Conservation (phyloP, 257 asterid species). For the Rauvolfia tetraphylla region DNA sequence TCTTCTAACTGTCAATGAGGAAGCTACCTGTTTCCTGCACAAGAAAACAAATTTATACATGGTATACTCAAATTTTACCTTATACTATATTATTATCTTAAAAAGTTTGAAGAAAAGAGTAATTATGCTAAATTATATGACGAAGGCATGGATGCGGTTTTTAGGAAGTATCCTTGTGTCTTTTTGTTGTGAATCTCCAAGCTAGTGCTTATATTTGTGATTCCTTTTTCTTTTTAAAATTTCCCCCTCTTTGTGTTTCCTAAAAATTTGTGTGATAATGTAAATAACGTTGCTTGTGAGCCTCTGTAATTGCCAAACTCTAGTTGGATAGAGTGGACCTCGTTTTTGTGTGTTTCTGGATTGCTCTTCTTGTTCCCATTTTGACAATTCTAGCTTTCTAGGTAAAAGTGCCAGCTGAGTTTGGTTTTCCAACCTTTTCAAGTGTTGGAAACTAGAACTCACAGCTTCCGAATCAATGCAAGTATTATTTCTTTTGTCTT, state of each 20-base stretch:
- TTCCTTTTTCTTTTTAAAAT: constrained; percentile 8
- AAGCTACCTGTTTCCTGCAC: constrained; percentile 40
- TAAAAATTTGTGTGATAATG: constrained; percentile 23
- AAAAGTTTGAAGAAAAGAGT: constrained; percentile 7
- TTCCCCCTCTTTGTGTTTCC: background rate
- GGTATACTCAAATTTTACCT: constrained; percentile 39
- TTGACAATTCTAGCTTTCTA: background rate
- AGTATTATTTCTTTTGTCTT: too few species aligned
- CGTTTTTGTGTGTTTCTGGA: constrained; percentile 9
- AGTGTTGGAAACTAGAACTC: background rate
- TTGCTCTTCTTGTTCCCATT: background rate
- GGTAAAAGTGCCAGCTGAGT: background rate
- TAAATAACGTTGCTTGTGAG: constrained; percentile 18
- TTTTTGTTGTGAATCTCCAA: constrained; percentile 14
- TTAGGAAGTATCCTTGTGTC: constrained; percentile 70
- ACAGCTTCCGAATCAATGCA: too few species aligned
- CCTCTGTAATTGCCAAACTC: constrained; percentile 23
- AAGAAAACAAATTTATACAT: constrained; percentile 27
- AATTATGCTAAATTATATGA: constrained; percentile 37
- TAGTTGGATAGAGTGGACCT: constrained; percentile 21
- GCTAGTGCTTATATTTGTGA: constrained; percentile 19
- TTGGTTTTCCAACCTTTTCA: background rate
- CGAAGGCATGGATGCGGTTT: constrained; percentile 77
- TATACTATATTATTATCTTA: constrained; percentile 43
- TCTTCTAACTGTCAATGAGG: constrained; percentile 44